A percentile compares a stretch with the other conserved stretches of the same genome.
These are phyloP conservation scores for Gonium pectorale DNA, from an alignment of 139 green algal species.

Conservation along the genomic window DNA sequence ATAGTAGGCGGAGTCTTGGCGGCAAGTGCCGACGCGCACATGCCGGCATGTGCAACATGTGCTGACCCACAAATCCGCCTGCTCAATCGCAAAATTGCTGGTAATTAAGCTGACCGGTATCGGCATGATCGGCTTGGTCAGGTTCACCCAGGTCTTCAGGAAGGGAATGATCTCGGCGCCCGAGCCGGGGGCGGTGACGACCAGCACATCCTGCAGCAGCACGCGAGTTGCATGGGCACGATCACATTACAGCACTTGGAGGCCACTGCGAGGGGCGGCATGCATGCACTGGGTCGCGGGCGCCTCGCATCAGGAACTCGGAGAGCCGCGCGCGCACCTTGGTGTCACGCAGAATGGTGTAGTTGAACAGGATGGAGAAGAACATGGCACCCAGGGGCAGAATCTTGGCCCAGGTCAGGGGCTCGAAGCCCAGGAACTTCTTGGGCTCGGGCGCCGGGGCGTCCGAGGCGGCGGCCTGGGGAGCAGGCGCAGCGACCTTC, in stretches of 20 bases:
- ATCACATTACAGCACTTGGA: too few species aligned
- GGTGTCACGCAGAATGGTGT: slow-evolving; percentile 99
- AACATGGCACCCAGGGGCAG: slow-evolving; percentile 96
- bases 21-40: too few species aligned
- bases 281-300: too few species aligned
- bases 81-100: too few species aligned
- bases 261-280: too few species aligned
- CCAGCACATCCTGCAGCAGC: slow-evolving; percentile 91
- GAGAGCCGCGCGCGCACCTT: slow-evolving; percentile 89
- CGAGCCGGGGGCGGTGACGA: slow-evolving; percentile 97
- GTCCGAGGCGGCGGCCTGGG: slow-evolving; percentile 36
- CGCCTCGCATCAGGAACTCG: too few species aligned
- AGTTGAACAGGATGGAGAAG: slow-evolving; percentile 99
- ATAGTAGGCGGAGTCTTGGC: too few species aligned
- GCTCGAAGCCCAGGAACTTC: slow-evolving; percentile 70
- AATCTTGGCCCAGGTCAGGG: slow-evolving; percentile 91
- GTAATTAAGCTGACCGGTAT: too few species aligned
- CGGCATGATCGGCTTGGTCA: slow-evolving; percentile 97
- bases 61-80: too few species aligned
- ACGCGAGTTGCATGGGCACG: too few species aligned
- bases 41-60: too few species aligned
- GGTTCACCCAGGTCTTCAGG: slow-evolving; percentile 98
- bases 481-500: slow-evolving; percentile 40
- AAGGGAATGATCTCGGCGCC: slow-evolving; percentile 99
- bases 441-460: slow-evolving; percentile 49